A percentile compares a stretch with the other conserved stretches of the same genome.
Conservation (phyloP, 371 early-diverging fungal genomes). For the Coemansia linderi region DNA sequence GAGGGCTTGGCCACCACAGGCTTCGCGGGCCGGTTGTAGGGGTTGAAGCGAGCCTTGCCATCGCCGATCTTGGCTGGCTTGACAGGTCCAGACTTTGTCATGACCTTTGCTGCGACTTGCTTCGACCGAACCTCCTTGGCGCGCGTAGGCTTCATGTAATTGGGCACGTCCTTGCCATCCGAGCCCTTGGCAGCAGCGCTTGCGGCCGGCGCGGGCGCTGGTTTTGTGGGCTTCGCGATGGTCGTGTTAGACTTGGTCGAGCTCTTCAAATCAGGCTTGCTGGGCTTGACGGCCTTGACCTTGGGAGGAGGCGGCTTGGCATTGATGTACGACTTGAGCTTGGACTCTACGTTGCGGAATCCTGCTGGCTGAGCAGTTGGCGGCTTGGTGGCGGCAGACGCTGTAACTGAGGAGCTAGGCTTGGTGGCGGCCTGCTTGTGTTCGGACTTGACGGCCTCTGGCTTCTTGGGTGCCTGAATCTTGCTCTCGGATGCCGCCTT, state of each 20-base stretch:
- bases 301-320: constrained; percentile 30
- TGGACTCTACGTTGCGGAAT: constrained; percentile 42
- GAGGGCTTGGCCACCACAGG: constrained; percentile 8
- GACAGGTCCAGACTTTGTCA: neutral
- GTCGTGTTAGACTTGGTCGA: constrained; percentile 3
- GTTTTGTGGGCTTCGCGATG: neutral
- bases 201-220: constrained; percentile 6
- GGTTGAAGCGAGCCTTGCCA: constrained; percentile 28
- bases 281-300: constrained; percentile 22
- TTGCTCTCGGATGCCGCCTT: neutral
- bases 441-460: neutral
- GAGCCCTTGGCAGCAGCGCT: neutral
- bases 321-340: constrained; percentile 45
- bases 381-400: neutral
- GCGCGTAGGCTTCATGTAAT: constrained; percentile 42
- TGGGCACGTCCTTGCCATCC: constrained; percentile 20
- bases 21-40: constrained; percentile 29
- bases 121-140: constrained; percentile 40
- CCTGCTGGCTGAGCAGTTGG: constrained; percentile 8
- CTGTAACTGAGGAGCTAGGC: neutral
- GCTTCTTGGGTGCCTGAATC: constrained; percentile 3
- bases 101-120: neutral
- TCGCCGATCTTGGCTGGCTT: neutral
- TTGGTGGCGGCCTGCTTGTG: neutral
- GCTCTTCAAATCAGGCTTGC: constrained; percentile 6